These are phyloP conservation scores for Pestalotiopsis sp. DNA, from an alignment of 2,329 filamentous ascomycete genomes.

Conservation along the genomic window DNA sequence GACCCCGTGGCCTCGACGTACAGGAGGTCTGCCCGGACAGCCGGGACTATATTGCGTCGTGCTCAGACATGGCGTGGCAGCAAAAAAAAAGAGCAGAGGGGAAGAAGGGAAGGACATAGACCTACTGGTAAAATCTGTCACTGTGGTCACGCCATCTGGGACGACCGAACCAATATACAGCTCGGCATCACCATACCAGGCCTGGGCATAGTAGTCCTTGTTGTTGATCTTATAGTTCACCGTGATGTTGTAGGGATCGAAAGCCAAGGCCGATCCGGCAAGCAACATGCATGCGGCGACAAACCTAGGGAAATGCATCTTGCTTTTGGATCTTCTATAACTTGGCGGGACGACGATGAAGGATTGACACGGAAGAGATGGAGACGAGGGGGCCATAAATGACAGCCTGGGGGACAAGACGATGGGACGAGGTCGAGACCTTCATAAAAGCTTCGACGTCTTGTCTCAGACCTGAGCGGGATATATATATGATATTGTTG, in stretches of 20 bases:
- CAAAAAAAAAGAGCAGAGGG: not conserved
- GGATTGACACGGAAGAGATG: not conserved
- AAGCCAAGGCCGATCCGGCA: not conserved
- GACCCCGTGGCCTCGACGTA: slow-evolving; percentile 12
- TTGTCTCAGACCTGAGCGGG: not conserved
- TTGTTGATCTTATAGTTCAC: slow-evolving; percentile 12
- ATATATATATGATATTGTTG: not conserved
- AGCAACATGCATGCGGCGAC: not conserved
- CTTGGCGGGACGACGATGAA: not conserved
- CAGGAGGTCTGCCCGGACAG: slow-evolving; percentile 15
- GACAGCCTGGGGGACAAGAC: not conserved
- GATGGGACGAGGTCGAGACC: not conserved
- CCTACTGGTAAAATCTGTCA: slow-evolving; percentile 19
- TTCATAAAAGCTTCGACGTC: not conserved
- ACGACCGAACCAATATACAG: slow-evolving; percentile 17
- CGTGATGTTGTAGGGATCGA: slow-evolving; percentile 12
- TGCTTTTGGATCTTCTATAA: not conserved
- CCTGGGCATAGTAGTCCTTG: slow-evolving; percentile 6
- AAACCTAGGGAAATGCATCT: not conserved
- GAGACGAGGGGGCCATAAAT: not conserved
- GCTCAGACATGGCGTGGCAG: not conserved
- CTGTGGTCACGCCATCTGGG: slow-evolving; percentile 15
- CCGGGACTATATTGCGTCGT: slow-evolving; percentile 12
- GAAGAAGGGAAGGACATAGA: not conserved
- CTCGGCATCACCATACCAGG: slow-evolving; percentile 19